Evolutionary conservation across 768 basidiomycete genomes (phyloP).

Genomic region (Rhizopogon roseolus): DNA sequence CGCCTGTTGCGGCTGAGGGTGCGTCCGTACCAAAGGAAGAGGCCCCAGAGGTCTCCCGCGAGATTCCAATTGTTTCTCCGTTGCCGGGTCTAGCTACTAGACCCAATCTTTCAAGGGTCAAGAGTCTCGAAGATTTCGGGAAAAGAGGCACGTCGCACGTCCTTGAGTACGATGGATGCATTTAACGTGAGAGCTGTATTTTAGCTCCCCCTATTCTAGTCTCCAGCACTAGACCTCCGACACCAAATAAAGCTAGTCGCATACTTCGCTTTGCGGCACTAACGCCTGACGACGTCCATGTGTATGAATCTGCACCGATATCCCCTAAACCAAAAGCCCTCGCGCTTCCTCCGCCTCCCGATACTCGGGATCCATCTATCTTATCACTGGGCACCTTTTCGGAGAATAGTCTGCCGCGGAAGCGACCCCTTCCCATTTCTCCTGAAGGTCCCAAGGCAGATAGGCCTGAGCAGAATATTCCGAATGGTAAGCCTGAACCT

Average conservation of each 20-base stretch:
- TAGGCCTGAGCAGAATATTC: neutral
- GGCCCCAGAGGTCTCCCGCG: slow-evolving; percentile 7
- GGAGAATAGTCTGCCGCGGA: slow-evolving; percentile 8
- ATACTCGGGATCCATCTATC: slow-evolving; percentile 20
- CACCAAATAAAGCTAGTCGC: slow-evolving; percentile 38
- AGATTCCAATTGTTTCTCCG: neutral
- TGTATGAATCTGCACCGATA: slow-evolving; percentile 77
- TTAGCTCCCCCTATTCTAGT: slow-evolving; percentile 38
- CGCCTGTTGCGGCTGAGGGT: neutral
- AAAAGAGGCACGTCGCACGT: slow-evolving; percentile 10
- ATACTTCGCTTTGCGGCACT: slow-evolving; percentile 75
- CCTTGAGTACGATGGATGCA: neutral
- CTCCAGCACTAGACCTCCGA: slow-evolving; percentile 53
- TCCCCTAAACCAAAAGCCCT: slow-evolving; percentile 60
- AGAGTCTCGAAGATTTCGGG: slow-evolving; percentile 24
- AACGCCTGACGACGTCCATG: slow-evolving; percentile 68
- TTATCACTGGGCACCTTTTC: slow-evolving; percentile 38
- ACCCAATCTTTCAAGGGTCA: slow-evolving; percentile 23
- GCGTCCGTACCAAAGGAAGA: neutral
- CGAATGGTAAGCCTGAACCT: slow-evolving; percentile 22
- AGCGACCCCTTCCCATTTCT: slow-evolving; percentile 3
- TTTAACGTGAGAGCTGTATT: slow-evolving; percentile 23
- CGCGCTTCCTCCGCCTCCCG: slow-evolving; percentile 45
- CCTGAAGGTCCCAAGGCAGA: neutral
- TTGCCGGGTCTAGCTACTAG: slow-evolving; percentile 9